Percentiles rank a stretch among this genome's conserved stretches.
Evolutionary conservation across 345 rosid genomes (phyloP).

Genomic region (Jatropha curcas): DNA sequence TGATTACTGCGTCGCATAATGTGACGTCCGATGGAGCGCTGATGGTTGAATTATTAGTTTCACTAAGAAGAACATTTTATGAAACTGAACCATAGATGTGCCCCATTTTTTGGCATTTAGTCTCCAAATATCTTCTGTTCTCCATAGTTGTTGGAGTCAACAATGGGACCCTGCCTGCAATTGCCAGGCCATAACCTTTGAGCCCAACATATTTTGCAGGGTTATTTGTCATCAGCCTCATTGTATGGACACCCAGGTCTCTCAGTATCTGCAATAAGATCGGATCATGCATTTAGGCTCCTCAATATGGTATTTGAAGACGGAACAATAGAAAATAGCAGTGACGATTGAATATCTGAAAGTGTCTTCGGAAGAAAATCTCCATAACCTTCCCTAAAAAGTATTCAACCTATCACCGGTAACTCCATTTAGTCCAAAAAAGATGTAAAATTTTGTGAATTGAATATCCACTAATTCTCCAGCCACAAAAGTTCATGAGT

Average conservation of each 20-base stretch:
- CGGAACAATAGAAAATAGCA: not conserved
- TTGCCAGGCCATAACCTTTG: conserved; percentile 32
- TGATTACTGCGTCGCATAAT: not conserved
- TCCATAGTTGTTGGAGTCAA: conserved; percentile 23
- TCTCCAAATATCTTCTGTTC: conserved; percentile 29
- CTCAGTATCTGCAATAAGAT: conserved; percentile 24
- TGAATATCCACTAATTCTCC: not conserved
- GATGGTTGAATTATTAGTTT: not conserved
- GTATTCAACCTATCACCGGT: not conserved
- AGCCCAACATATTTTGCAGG: conserved; percentile 32
- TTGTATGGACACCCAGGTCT: conserved; percentile 30
- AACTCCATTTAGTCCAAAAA: not conserved
- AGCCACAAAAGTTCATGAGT: not conserved
- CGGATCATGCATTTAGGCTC: not conserved
- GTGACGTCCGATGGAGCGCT: not conserved
- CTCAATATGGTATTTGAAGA: not conserved
- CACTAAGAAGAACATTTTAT: conserved; percentile 7
- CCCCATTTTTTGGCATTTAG: conserved; percentile 25
- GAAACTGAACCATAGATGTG: conserved; percentile 18
- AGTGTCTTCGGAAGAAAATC: not conserved
- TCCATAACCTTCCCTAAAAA: not conserved
- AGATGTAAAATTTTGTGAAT: not conserved
- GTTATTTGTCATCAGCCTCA: conserved; percentile 36
- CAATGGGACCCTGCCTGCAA: conserved; percentile 33
- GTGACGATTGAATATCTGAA: not conserved